Percentiles rank a stretch among this genome's conserved stretches.
Conservation (phyloP, 345 rosid species). For the Eucalyptus rudis region DNA sequence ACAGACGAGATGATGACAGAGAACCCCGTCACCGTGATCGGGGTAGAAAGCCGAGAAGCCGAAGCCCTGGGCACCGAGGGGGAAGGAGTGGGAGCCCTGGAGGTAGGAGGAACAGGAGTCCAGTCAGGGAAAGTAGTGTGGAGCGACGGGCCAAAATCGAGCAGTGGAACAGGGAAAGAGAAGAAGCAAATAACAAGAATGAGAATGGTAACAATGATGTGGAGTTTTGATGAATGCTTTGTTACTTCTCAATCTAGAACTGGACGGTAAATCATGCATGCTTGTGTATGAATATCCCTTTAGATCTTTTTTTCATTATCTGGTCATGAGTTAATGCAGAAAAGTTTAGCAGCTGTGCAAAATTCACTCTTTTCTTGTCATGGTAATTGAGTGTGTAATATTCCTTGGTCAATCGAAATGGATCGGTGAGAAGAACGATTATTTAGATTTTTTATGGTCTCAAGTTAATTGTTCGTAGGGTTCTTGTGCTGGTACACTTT, state of each 20-base stretch:
- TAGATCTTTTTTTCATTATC: not conserved
- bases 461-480: not conserved
- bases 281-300: not conserved
- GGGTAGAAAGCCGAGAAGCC: constrained; percentile 32
- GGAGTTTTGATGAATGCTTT: not conserved
- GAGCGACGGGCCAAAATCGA: constrained; percentile 48
- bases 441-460: not conserved
- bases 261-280: not conserved
- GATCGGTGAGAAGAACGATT: not conserved
- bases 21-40: constrained; percentile 16
- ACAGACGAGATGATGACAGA: constrained; percentile 29
- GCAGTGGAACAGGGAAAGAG: constrained; percentile 49
- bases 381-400: not conserved
- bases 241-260: not conserved
- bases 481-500: not conserved
- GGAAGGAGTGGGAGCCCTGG: constrained; percentile 26
- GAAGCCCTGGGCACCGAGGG: constrained; percentile 28
- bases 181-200: not conserved
- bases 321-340: not conserved
- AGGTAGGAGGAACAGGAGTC: constrained; percentile 25
- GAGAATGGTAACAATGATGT: not conserved
- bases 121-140: constrained; percentile 33
- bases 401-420: not conserved
- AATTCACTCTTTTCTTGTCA: not conserved
- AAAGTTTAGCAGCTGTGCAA: not conserved